phyloP scores from a whole-genome alignment of 768 basidiomycete genomes.

The Cyclocybe aegerita region DNA sequence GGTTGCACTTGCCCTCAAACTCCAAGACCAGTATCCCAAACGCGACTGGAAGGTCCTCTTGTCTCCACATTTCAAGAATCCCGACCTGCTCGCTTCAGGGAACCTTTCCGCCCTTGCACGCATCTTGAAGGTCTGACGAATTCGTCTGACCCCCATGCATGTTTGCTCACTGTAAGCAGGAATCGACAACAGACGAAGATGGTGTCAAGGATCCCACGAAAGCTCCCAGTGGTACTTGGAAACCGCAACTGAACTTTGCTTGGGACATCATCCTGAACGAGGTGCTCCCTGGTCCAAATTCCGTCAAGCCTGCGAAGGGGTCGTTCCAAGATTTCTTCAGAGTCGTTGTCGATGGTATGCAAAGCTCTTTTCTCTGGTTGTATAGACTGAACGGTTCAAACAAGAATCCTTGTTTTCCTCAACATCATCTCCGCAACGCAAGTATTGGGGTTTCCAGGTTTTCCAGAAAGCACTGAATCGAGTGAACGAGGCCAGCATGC shows the following conservation, averaged over 20 bases:
- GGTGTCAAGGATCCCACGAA: constrained; percentile 47
- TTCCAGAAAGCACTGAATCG: constrained; percentile 78
- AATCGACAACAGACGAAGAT: constrained; percentile 56
- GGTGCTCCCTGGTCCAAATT: constrained; percentile 54
- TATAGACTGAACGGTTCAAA: too few relatives aligned
- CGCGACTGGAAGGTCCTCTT: constrained; percentile 67
- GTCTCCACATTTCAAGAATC: constrained; percentile 74
- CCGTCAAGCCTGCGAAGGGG: constrained; percentile 41
- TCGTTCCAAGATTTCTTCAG: constrained; percentile 91
- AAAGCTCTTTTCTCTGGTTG: too few relatives aligned
- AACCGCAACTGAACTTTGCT: constrained; percentile 87
- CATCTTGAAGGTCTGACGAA: constrained; percentile 70
- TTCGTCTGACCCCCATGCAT: background rate
- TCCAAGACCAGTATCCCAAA: constrained; percentile 61
- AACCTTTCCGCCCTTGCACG: constrained; percentile 75
- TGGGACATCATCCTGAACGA: constrained; percentile 85
- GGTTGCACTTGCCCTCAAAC: constrained; percentile 71
- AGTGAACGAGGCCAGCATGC: constrained; percentile 62
- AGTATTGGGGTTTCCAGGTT: constrained; percentile 95
- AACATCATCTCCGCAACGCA: constrained; percentile 82
- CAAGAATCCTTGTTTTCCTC: constrained; percentile 85
- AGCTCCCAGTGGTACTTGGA: constrained; percentile 66
- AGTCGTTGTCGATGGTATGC: constrained; percentile 85
- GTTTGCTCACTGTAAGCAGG: constrained; percentile 36
- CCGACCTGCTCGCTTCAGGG: constrained; percentile 62